Percentiles rank a stretch among this genome's conserved stretches.
These are phyloP conservation scores for Sclerotinia trifoliorum DNA, from an alignment of 2,329 filamentous ascomycete species.

Conservation along the genomic window DNA sequence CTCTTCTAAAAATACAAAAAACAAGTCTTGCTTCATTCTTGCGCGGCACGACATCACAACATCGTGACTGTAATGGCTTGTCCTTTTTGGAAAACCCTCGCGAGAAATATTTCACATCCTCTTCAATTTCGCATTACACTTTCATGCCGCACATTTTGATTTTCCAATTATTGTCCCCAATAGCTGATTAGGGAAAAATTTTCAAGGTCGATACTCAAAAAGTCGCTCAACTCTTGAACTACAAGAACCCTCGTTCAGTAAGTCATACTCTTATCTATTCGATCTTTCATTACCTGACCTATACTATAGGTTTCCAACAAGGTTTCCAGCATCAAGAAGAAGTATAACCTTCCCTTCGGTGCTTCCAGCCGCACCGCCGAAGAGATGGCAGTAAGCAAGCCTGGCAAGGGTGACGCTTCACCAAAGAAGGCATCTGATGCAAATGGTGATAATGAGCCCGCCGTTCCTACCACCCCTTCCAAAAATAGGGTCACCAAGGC, in stretches of 20 bases:
- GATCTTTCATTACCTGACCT: neutral
- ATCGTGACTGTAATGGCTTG: neutral
- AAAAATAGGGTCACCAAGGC: constrained; percentile 26
- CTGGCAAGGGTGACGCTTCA: neutral
- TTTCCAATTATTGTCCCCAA: neutral
- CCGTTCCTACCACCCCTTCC: constrained; percentile 18
- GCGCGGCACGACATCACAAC: neutral
- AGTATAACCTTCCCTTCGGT: constrained; percentile 31
- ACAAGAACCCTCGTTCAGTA: constrained; percentile 32
- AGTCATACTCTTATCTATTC: neutral
- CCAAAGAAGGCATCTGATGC: constrained; percentile 19
- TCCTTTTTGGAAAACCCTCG: neutral
- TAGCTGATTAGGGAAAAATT: neutral
- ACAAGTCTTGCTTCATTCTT: neutral
- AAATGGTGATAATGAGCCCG: constrained; percentile 20
- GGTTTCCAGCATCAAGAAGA: constrained; percentile 34
- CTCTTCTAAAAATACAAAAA: neutral
- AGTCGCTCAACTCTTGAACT: constrained; percentile 29
- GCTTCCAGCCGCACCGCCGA: constrained; percentile 9
- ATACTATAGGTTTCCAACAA: constrained; percentile 27
- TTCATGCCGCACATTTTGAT: neutral
- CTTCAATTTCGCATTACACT: neutral
- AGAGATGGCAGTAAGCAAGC: neutral
- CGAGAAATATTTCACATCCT: neutral
- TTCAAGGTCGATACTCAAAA: constrained; percentile 30